Evolutionary conservation across 2,329 filamentous ascomycete genomes (phyloP).

Genomic region (Rosellinia necatrix): DNA sequence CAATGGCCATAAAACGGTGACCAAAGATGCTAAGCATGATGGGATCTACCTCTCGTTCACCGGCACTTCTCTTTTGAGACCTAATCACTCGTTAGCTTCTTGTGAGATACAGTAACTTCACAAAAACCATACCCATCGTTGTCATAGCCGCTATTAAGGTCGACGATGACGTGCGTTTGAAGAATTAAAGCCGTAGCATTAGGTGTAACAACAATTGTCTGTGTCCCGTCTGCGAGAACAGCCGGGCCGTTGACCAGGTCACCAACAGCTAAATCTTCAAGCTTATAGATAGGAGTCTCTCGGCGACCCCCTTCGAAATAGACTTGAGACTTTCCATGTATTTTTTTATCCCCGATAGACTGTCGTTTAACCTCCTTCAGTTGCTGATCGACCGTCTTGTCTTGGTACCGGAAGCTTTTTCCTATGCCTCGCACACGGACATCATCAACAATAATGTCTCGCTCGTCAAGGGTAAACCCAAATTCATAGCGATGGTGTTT

Average conservation of each 20-base stretch:
- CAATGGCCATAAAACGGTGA: conserved; percentile 84
- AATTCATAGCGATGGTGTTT: conserved; percentile 91
- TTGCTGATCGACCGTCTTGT: conserved; percentile 84
- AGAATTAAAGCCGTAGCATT: conserved; percentile 76
- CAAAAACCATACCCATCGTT: conserved; percentile 46
- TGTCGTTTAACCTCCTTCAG: conserved; percentile 70
- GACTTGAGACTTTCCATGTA: conserved; percentile 69
- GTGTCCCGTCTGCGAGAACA: conserved; percentile 83
- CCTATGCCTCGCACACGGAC: conserved; percentile 87
- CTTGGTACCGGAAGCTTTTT: conserved; percentile 79
- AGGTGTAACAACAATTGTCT: conserved; percentile 90
- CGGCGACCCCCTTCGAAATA: conserved; percentile 83
- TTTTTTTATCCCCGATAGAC: conserved; percentile 61
- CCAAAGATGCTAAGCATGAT: conserved; percentile 80
- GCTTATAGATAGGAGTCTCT: conserved; percentile 81
- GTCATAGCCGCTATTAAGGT: conserved; percentile 64
- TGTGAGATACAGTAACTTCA: background rate
- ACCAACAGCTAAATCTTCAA: conserved; percentile 74
- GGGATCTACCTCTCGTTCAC: conserved; percentile 65
- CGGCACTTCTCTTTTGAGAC: conserved; percentile 32
- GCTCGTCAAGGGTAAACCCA: conserved; percentile 81
- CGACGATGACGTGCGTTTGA: conserved; percentile 86
- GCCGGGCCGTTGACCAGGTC: conserved; percentile 79
- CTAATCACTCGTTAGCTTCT: conserved; percentile 33
- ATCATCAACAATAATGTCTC: conserved; percentile 89